A percentile compares a stretch with the other conserved stretches of the same genome.
phyloP scores from a whole-genome alignment of 2,329 filamentous ascomycete genomes.

The Berkeleyomyces basicola region DNA sequence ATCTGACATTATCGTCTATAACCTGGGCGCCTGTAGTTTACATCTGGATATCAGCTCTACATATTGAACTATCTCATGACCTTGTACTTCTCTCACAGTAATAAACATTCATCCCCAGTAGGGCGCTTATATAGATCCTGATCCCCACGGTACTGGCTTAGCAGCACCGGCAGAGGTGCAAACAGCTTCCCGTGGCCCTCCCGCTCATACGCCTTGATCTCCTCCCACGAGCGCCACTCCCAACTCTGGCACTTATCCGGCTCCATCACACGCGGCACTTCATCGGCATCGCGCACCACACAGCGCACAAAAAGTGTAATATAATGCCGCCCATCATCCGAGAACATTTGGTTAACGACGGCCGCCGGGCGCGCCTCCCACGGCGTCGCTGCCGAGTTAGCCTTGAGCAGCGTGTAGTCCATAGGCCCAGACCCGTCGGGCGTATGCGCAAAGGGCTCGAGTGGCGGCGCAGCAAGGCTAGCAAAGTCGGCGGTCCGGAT shows the following conservation, averaged over 20 bases:
- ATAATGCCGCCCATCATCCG: constrained; percentile 48
- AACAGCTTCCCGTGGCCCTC: constrained; percentile 14
- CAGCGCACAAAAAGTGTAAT: constrained; percentile 54
- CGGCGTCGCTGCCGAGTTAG: neutral
- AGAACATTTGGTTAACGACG: constrained; percentile 52
- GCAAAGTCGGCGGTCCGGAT: neutral
- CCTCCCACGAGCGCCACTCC: constrained; percentile 31
- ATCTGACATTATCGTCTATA: neutral
- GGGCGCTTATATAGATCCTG: constrained; percentile 2
- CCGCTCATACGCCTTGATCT: constrained; percentile 22
- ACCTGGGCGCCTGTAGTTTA: neutral
- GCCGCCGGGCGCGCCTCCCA: constrained; percentile 30
- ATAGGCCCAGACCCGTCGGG: neutral
- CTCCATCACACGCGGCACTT: constrained; percentile 33
- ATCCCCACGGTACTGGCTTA: constrained; percentile 2
- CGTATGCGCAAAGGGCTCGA: neutral
- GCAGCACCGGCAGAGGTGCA: constrained; percentile 1
- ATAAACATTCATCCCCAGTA: neutral
- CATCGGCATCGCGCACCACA: constrained; percentile 28
- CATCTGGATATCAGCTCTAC: neutral
- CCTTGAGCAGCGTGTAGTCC: neutral
- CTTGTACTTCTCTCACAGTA: neutral
- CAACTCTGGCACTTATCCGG: constrained; percentile 35
- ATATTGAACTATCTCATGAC: neutral
- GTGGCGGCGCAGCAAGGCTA: neutral